phyloP scores from a whole-genome alignment of 345 rosid species.

The Ailanthus altissimus region DNA sequence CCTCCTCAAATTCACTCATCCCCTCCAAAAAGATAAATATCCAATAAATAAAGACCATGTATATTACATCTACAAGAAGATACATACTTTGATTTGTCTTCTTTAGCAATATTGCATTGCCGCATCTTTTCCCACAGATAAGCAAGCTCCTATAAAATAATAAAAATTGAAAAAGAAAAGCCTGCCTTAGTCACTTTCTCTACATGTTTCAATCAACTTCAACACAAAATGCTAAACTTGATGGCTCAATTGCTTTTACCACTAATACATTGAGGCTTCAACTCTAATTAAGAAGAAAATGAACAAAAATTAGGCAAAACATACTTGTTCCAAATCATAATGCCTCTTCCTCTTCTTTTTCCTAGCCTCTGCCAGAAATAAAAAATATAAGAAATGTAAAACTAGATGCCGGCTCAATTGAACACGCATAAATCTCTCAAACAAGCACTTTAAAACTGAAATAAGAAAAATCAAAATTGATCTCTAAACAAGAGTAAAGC shows the following conservation, averaged over 20 bases:
- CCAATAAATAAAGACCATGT: not conserved
- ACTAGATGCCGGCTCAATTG: not conserved
- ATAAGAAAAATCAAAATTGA: not conserved
- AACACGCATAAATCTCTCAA: not conserved
- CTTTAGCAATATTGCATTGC: slow-evolving; percentile 76
- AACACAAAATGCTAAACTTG: not conserved
- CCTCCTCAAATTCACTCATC: too few species aligned
- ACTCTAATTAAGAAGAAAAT: not conserved
- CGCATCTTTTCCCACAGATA: slow-evolving; percentile 94
- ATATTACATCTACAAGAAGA: slow-evolving; percentile 6
- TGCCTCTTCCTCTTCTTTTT: slow-evolving; percentile 85
- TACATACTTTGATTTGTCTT: slow-evolving; percentile 75
- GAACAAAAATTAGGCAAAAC: slow-evolving; percentile 2
- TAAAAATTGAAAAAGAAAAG: too few species aligned
- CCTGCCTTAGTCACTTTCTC: not conserved
- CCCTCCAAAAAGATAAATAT: not conserved
- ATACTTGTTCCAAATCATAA: slow-evolving; percentile 78
- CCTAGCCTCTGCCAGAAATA: slow-evolving; percentile 54
- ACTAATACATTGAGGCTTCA: not conserved
- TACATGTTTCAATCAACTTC: not conserved
- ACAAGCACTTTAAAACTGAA: not conserved
- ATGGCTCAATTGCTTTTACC: not conserved
- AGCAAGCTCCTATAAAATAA: slow-evolving; percentile 70
- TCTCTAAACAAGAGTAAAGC: too few species aligned
- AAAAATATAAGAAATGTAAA: not conserved